Conservation (phyloP, 179 eudicot species). For the Silene noctiflora region DNA sequence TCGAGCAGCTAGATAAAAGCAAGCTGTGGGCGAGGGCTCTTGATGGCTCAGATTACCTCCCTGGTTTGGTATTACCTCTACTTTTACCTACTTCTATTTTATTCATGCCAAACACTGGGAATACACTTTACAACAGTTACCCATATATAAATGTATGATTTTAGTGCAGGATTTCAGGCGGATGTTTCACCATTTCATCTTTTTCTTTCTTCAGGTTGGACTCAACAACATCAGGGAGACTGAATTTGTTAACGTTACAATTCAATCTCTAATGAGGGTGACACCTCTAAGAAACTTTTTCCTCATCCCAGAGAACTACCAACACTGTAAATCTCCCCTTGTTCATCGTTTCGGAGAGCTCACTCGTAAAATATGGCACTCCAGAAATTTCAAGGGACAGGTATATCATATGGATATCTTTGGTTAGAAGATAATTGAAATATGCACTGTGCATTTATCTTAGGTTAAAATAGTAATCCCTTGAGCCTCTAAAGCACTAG, state of each 20-base stretch:
- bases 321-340: slow-evolving; percentile 67
- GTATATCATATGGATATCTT: slow-evolving; percentile 35
- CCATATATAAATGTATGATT: too few species aligned
- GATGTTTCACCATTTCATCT: too few species aligned
- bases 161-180: too few species aligned
- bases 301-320: slow-evolving; percentile 88
- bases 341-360: slow-evolving; percentile 97
- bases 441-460: background rate
- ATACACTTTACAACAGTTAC: too few species aligned
- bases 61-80: slow-evolving; percentile 66
- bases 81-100: background rate
- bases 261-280: slow-evolving; percentile 92
- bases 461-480: background rate
- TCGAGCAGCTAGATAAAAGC: slow-evolving; percentile 63
- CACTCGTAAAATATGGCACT: slow-evolving; percentile 91
- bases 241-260: slow-evolving; percentile 92
- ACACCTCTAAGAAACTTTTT: slow-evolving; percentile 95
- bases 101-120: too few species aligned
- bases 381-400: slow-evolving; percentile 97
- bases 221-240: slow-evolving; percentile 89
- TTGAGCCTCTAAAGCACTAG: background rate
- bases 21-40: slow-evolving; percentile 95
- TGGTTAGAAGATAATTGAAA: background rate
- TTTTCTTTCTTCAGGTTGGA: slow-evolving; percentile 59
- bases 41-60: slow-evolving; percentile 97